A percentile compares a stretch with the other conserved stretches of the same genome.
These are phyloP conservation scores for Crotalaria pallida DNA, from an alignment of 306 rosid genomes.

Conservation along the genomic window DNA sequence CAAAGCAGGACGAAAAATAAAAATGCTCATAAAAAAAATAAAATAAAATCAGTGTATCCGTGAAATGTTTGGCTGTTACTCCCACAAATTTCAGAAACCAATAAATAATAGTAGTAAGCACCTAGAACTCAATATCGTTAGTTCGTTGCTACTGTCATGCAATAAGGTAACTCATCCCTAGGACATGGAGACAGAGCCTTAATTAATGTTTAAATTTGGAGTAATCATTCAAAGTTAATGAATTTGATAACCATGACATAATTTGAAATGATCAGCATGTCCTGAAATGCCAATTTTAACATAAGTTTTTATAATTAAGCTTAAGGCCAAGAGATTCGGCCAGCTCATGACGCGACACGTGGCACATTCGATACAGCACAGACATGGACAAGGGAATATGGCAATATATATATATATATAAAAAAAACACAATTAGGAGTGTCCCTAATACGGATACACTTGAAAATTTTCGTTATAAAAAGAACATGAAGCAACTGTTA, in stretches of 20 bases:
- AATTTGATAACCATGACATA: neutral
- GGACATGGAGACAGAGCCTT: neutral
- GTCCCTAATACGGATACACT: no score
- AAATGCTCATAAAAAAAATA: neutral
- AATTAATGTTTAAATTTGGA: neutral
- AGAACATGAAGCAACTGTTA: no score
- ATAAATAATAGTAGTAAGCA: neutral
- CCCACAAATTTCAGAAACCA: neutral
- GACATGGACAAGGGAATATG: no score
- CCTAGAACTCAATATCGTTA: neutral
- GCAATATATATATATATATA: no score
- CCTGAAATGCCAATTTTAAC: neutral
- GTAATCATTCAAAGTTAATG: neutral
- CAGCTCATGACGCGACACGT: neutral
- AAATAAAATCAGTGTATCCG: neutral
- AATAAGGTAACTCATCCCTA: neutral
- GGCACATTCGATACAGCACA: no score
- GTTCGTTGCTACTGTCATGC: no score
- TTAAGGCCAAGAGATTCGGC: neutral
- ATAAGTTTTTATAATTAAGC: neutral
- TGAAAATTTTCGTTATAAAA: no score
- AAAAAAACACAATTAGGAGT: no score
- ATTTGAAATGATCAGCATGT: neutral
- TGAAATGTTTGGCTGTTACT: neutral
- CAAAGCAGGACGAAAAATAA: slow-evolving; percentile 12